These are phyloP conservation scores for Panaeolus papilionaceus DNA, from an alignment of 768 basidiomycete species.

Conservation along the genomic window DNA sequence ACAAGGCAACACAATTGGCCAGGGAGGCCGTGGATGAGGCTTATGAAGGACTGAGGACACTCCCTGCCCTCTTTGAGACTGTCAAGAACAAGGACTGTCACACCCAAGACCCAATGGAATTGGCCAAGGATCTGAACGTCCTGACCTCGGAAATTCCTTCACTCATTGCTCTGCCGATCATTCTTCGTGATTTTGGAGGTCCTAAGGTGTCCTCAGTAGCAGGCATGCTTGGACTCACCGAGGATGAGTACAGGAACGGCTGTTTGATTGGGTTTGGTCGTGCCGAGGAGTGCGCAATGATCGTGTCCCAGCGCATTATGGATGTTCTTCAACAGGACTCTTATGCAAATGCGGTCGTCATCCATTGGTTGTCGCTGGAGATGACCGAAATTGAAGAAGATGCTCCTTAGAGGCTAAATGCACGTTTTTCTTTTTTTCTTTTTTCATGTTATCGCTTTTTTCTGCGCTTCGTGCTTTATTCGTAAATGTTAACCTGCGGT, in stretches of 20 bases:
- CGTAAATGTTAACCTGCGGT: slow-evolving; percentile 4
- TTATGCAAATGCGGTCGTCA: slow-evolving; percentile 40
- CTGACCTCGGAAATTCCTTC: slow-evolving; percentile 73
- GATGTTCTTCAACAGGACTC: slow-evolving; percentile 49
- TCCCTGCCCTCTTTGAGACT: slow-evolving; percentile 63
- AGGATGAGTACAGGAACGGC: slow-evolving; percentile 68
- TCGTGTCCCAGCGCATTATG: slow-evolving; percentile 63
- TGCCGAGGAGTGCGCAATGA: slow-evolving; percentile 73
- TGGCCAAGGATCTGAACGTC: slow-evolving; percentile 51
- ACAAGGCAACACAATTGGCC: slow-evolving; percentile 59
- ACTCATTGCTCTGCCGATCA: slow-evolving; percentile 74
- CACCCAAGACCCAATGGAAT: slow-evolving; percentile 29
- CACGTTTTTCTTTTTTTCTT: slow-evolving; percentile 1
- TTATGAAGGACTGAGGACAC: slow-evolving; percentile 64
- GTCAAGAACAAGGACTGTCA: slow-evolving; percentile 34
- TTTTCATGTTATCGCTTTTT: neutral
- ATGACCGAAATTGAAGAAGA: slow-evolving; percentile 36
- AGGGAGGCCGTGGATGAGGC: slow-evolving; percentile 85
- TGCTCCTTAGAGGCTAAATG: neutral
- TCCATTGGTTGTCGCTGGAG: slow-evolving; percentile 59
- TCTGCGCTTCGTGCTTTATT: neutral
- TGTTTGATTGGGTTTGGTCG: slow-evolving; percentile 79
- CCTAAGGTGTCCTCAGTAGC: slow-evolving; percentile 50
- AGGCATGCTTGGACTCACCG: slow-evolving; percentile 60
- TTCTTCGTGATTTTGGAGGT: slow-evolving; percentile 56